These are phyloP conservation scores for Voacanga thouarsii DNA, from an alignment of 257 asterid genomes.

Conservation along the genomic window DNA sequence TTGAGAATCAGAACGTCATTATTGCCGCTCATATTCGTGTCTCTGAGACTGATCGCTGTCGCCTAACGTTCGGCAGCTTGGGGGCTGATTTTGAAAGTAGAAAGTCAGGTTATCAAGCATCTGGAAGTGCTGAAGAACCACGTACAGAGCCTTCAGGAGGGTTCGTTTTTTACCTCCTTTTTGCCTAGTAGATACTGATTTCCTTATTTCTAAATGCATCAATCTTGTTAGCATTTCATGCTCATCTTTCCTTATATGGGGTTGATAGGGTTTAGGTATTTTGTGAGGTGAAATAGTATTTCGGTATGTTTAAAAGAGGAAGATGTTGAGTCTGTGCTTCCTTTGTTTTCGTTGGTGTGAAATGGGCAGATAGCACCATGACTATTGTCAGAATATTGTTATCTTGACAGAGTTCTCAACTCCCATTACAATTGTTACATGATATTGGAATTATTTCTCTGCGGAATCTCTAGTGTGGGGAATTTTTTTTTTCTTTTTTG, in stretches of 20 bases:
- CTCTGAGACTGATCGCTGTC: constrained; percentile 75
- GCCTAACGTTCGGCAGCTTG: constrained; percentile 87
- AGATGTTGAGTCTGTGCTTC: background rate
- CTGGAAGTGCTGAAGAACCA: constrained; percentile 45
- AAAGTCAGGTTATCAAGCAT: constrained; percentile 29
- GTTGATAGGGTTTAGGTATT: background rate
- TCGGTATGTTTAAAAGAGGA: background rate
- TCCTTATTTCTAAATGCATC: background rate
- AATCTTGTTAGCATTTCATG: background rate
- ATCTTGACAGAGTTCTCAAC: background rate
- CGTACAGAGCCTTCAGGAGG: constrained; percentile 50
- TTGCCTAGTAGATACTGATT: background rate
- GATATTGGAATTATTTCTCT: background rate
- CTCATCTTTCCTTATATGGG: background rate
- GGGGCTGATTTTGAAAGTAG: constrained; percentile 51
- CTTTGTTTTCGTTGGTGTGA: background rate
- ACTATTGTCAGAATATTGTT: background rate
- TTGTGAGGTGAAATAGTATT: background rate
- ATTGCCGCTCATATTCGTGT: constrained; percentile 91
- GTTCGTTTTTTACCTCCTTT: constrained; percentile 30
- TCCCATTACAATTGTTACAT: background rate
- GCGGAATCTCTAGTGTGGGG: background rate
- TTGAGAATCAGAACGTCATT: constrained; percentile 77
- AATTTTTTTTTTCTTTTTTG: background rate
- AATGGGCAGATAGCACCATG: background rate